Evolutionary conservation across 768 basidiomycete genomes (phyloP), one percentile per base, ranked within the genome.

Genomic region (Rhizopogon vesiculosus): DNA sequence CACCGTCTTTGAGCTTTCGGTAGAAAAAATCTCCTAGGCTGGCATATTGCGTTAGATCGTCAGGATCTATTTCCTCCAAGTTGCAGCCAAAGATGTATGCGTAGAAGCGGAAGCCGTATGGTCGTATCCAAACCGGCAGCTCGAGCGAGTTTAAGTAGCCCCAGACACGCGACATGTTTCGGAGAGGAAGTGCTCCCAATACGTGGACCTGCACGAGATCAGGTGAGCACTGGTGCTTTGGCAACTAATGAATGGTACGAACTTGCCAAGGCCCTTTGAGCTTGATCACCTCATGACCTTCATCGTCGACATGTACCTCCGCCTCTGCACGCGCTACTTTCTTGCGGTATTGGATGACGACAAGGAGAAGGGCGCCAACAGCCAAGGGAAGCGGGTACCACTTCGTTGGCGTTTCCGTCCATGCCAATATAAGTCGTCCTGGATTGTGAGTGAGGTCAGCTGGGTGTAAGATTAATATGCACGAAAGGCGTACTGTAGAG

Each of bases 1-100:
- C 84, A 41, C 93, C 97, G 22, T 80, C 77, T 68, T 89, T 92
- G 56, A 99, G 78, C 60, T 82, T 82, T 33, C 97, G 79, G 70
- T 97, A 95, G 75, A 99, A 98, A 74, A 99, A 99, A 19, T 89
- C 92, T 38, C 95, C 95, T n/a, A 99, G 78, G 68, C 85, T 88
- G 1, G 79, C 79, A 68, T 98, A 99, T 53, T 79, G 67, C n/a
- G 68, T 80, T 56, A 99, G 76, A 74, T 97, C 91, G 12, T 75
- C 66, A 1, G 79, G 82, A 39, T 93, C 93, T 12, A 93, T 86
- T 69, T 99, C 97, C 56, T 91, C 85, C 57, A 99, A 78, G 76
- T 98, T 88, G 76, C 94, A 97, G 25, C 92, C 93, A 64, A 99
- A 99, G n/a, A 85, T 78, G 62, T 75, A 82, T 16, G 93, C 82